Evolutionary conservation across 2,329 filamentous ascomycete species (phyloP), one percentile per base, ranked within the genome.

Genomic region (Blumeriella jaapii): DNA sequence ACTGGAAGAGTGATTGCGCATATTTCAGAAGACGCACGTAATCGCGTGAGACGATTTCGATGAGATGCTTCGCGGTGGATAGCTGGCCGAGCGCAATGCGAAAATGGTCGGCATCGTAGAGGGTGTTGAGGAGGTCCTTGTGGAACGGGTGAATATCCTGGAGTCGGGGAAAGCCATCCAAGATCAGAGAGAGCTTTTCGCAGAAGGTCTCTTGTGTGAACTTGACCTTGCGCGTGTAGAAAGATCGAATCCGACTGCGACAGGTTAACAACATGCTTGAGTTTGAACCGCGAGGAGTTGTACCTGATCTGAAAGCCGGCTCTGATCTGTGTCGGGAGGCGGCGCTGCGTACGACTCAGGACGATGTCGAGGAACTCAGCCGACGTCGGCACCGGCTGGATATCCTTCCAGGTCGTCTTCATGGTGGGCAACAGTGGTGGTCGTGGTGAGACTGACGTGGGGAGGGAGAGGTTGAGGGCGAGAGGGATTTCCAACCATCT

Each of bases 311-410:
- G 82, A 70, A 98, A 98, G 40, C 91, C 91, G 25, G 87, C 76
- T 54, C 91, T 77, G 58, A 98, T 96, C 67, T 95, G 86, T 31
- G 86, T 98, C 10, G 91, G 91, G 46, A 98, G 69, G 44, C 89
- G 79, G 56, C 89, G 74, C 69, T 96, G 89, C 4, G 86, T 95
- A 51, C 91, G 72, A 56, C 83, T 93, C 54, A 98, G 73, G 48
- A 96, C 87, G 59, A 98, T 95, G 63, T 98, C 91, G 53, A 98
- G 71, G 57, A 98, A 96, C 64, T 98, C 91, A 67, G 93, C 81
- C 60, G 80, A 80, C 54, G 83, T 93, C 39, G 89, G 89, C 48
- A 93, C 84, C 48, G 85, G 84, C 45, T 82, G 78, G 52, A 93
- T 93, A 57, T 82, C 78, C 59, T 78, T 79, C 74, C 74, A 78